Conservation (phyloP, 352 stramenopile genomes). For the Globisporangium perplexum region DNA sequence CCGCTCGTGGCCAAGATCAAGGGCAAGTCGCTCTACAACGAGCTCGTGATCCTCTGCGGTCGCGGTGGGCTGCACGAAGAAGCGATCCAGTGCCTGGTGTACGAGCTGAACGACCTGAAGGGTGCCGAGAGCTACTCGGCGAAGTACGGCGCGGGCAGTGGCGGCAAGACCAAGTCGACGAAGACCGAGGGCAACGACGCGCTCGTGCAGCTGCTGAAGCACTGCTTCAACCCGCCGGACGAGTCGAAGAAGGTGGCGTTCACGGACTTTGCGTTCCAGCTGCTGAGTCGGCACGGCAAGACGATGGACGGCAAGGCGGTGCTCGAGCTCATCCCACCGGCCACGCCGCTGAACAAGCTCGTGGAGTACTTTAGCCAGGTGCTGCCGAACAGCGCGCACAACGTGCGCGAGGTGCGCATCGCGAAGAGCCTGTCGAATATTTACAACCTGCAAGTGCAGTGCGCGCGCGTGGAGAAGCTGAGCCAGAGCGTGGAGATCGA, state of each 20-base stretch:
- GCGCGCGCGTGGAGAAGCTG: slow-evolving; percentile 73
- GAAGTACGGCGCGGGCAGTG: slow-evolving; percentile 55
- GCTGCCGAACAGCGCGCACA: slow-evolving; percentile 74
- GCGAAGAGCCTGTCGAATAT: slow-evolving; percentile 83
- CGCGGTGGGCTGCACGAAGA: slow-evolving; percentile 77
- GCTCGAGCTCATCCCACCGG: slow-evolving; percentile 56
- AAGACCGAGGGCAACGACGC: slow-evolving; percentile 66
- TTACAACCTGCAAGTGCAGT: slow-evolving; percentile 88
- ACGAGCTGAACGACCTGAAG: slow-evolving; percentile 76
- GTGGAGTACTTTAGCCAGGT: slow-evolving; percentile 81
- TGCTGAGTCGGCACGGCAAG: slow-evolving; percentile 75
- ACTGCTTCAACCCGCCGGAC: slow-evolving; percentile 73
- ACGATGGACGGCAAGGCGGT: slow-evolving; percentile 63
- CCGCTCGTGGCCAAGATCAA: slow-evolving; percentile 77
- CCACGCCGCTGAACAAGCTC: slow-evolving; percentile 76
- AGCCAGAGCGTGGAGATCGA: slow-evolving; percentile 82
- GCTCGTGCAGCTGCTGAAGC: slow-evolving; percentile 68
- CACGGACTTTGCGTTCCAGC: slow-evolving; percentile 73
- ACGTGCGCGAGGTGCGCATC: slow-evolving; percentile 77
- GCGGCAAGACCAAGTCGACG: slow-evolving; percentile 26
- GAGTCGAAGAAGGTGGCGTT: slow-evolving; percentile 79
- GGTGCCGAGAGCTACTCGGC: slow-evolving; percentile 78
- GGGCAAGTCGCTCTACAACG: slow-evolving; percentile 66
- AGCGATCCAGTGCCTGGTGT: slow-evolving; percentile 65
- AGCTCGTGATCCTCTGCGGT: slow-evolving; percentile 83